Conservation (phyloP, 257 asterid genomes). For the Nicotiana noctiflora region DNA sequence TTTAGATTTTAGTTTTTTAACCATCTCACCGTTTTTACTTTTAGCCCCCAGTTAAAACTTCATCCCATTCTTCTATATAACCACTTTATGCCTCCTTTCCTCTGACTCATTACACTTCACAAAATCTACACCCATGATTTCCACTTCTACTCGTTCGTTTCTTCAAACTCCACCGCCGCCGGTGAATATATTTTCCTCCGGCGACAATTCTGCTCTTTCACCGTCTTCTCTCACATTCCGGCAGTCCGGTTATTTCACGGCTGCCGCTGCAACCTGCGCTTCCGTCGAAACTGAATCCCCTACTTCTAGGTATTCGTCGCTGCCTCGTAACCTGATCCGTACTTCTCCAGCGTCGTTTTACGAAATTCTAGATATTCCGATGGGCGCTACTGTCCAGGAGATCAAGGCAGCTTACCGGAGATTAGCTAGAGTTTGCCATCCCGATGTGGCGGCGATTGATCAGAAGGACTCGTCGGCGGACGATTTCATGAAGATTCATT, state of each 20-base stretch:
- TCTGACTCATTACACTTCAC: not conserved
- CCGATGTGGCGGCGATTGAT: slow-evolving; percentile 16
- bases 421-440: slow-evolving; percentile 14
- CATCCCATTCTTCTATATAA: not conserved
- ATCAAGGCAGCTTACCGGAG: slow-evolving; percentile 17
- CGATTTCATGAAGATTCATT: slow-evolving; percentile 14
- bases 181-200: not conserved
- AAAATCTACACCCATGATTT: not conserved
- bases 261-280: slow-evolving; percentile 4
- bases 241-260: not conserved
- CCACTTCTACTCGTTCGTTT: not conserved
- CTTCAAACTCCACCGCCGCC: not conserved
- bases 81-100: not conserved
- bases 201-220: not conserved
- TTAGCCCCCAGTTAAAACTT: not conserved
- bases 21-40: not conserved
- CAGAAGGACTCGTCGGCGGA: slow-evolving; percentile 11
- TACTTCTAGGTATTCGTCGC: not conserved
- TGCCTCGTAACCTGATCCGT: not conserved
- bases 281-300: not conserved
- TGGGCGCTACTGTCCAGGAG: slow-evolving; percentile 9
- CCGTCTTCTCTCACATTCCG: slow-evolving; percentile 9
- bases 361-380: slow-evolving; percentile 14
- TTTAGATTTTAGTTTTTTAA: not conserved
- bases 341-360: slow-evolving; percentile 10